Conservation (phyloP, 176 grass and related monocot genomes). For the Oryza coarctata region DNA sequence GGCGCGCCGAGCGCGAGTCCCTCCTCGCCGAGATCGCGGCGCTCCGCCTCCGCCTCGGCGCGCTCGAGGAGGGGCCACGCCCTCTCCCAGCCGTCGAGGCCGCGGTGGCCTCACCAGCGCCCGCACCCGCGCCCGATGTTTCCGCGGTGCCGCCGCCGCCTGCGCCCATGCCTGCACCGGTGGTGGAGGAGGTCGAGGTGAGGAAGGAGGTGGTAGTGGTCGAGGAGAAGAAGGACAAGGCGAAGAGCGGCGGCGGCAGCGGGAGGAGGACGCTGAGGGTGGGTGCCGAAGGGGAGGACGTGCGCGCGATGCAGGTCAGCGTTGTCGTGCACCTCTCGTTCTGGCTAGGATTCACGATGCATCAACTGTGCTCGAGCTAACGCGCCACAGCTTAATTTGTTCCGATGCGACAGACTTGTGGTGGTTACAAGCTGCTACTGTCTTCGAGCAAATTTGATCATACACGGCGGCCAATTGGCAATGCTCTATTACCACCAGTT, state of each 20-base stretch:
- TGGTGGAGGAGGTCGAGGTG: conserved; percentile 48
- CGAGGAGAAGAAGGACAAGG: conserved; percentile 37
- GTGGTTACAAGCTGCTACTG: neutral
- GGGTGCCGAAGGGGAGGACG: conserved; percentile 83
- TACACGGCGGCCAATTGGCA: neutral
- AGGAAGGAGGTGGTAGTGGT: conserved; percentile 59
- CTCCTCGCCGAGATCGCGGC: conserved; percentile 64
- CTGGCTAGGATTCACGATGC: conserved; percentile 45
- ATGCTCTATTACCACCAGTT: neutral
- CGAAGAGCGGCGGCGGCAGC: neutral
- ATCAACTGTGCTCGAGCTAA: neutral
- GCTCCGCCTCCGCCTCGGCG: conserved; percentile 59
- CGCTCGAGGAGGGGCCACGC: conserved; percentile 22
- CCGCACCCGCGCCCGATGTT: conserved; percentile 21
- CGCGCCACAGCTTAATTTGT: neutral
- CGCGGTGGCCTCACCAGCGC: conserved; percentile 13
- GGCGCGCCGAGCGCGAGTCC: conserved; percentile 63
- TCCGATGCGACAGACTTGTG: neutral
- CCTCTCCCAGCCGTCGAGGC: conserved; percentile 32
- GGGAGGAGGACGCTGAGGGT: conserved; percentile 51
- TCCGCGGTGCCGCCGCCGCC: conserved; percentile 32
- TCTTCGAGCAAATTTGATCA: neutral
- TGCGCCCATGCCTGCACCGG: conserved; percentile 28
- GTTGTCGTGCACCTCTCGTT: conserved; percentile 45
- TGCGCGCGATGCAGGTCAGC: conserved; percentile 80